Conservation (phyloP, 2,329 filamentous ascomycete genomes). For the Alternaria sp. region DNA sequence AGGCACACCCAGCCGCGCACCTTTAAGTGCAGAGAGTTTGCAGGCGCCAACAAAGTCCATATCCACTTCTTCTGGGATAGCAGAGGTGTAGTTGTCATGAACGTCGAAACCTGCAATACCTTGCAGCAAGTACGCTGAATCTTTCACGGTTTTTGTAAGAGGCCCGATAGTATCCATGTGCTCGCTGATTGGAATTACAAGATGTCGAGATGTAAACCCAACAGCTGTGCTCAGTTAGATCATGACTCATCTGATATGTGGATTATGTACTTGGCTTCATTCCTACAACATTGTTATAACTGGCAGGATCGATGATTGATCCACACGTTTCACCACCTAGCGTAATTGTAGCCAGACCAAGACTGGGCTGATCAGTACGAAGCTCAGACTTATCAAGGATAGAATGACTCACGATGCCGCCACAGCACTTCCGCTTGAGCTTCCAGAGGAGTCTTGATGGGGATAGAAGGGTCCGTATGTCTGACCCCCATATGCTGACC, state of each 20-base stretch:
- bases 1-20: constrained; percentile 73
- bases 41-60: constrained; percentile 37
- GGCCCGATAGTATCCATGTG: constrained; percentile 75
- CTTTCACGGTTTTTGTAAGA: constrained; percentile 73
- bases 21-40: constrained; percentile 58
- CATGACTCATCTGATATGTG: background rate
- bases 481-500: constrained; percentile 44
- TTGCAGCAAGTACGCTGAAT: constrained; percentile 72
- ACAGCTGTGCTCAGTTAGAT: constrained; percentile 55
- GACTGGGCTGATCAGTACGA: background rate
- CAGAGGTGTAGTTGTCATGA: constrained; percentile 71
- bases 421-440: constrained; percentile 71
- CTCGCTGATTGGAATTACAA: constrained; percentile 68
- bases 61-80: constrained; percentile 62
- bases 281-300: constrained; percentile 73
- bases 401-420: constrained; percentile 68
- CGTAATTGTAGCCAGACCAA: background rate
- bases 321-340: constrained; percentile 72
- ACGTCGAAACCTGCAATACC: constrained; percentile 71
- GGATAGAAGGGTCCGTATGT: constrained; percentile 68
- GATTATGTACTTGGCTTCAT: constrained; percentile 68
- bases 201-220: constrained; percentile 70
- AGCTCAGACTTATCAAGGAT: too few relatives aligned
- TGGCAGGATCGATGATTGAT: constrained; percentile 72
- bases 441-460: constrained; percentile 71